Conservation (phyloP, 805 yeast species). For the Wickerhamiella occidentalis region DNA sequence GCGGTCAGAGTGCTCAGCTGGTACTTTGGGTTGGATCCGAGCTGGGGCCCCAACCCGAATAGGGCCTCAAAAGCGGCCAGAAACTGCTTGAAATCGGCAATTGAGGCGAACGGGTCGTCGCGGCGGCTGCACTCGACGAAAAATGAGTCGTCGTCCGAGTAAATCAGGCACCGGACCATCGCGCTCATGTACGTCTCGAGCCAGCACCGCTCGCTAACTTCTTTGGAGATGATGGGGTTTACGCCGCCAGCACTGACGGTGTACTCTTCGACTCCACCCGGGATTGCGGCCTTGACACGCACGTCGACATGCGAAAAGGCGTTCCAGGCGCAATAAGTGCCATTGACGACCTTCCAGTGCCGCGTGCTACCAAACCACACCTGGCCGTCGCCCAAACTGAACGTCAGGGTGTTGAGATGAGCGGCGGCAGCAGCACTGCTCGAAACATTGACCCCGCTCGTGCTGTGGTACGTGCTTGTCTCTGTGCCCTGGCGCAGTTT, state of each 20-base stretch:
- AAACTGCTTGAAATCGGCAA: conserved; percentile 41
- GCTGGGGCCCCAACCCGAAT: conserved; percentile 50
- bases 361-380: conserved; percentile 59
- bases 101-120: conserved; percentile 56
- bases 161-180: conserved; percentile 61
- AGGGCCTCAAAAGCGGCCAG: conserved; percentile 53
- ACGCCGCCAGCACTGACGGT: conserved; percentile 23
- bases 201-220: conserved; percentile 29
- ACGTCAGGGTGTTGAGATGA: conserved; percentile 39
- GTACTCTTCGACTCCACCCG: conserved; percentile 35
- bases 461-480: conserved; percentile 42
- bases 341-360: conserved; percentile 33
- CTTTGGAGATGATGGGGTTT: conserved; percentile 31
- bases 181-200: conserved; percentile 50
- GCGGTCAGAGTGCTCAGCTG: conserved; percentile 53
- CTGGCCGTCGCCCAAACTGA: conserved; percentile 41
- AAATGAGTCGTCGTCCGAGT: conserved; percentile 66
- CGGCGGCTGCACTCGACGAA: conserved; percentile 74
- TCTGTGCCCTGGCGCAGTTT: conserved; percentile 36
- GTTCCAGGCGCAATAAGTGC: conserved; percentile 48
- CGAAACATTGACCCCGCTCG: conserved; percentile 42
- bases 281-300: conserved; percentile 49
- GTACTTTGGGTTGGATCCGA: conserved; percentile 56
- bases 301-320: conserved; percentile 62
- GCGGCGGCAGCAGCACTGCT: conserved; percentile 45